These are phyloP conservation scores for Calonectria crousiana DNA, from an alignment of 2,329 filamentous ascomycete genomes.

Conservation along the genomic window DNA sequence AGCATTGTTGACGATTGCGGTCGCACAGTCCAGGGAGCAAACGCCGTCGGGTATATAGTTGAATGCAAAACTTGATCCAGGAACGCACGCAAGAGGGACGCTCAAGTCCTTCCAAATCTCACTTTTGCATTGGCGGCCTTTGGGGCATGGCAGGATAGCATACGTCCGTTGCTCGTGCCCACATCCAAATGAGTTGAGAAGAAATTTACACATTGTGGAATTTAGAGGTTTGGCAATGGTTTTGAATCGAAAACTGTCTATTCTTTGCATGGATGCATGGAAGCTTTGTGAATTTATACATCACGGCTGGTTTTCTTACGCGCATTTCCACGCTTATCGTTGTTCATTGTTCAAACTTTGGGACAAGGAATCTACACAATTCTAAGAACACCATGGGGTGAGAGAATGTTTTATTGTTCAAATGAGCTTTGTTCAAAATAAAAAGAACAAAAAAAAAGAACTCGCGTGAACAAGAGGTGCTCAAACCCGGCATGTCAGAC, in stretches of 20 bases:
- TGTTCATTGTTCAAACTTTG: neutral
- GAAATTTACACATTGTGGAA: neutral
- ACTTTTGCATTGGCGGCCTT: neutral
- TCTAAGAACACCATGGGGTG: neutral
- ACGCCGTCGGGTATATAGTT: neutral
- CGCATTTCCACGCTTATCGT: neutral
- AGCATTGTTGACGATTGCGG: neutral
- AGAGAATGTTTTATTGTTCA: neutral
- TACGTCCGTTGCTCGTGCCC: neutral
- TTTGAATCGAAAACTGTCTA: neutral
- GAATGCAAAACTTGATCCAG: neutral
- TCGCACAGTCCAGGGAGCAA: neutral
- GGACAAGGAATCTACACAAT: neutral
- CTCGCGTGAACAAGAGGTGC: neutral
- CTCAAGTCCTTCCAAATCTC: neutral
- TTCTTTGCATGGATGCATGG: neutral
- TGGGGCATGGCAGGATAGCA: neutral
- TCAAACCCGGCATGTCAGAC: neutral
- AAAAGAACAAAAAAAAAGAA: neutral
- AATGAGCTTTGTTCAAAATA: neutral
- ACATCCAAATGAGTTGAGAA: neutral
- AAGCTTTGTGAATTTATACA: neutral
- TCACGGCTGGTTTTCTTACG: neutral
- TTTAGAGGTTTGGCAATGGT: neutral
- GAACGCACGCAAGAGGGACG: neutral